Evolutionary conservation across 2,329 filamentous ascomycete species (phyloP), one percentile per base, ranked within the genome.

Genomic region (Hymenoscyphus albidus): DNA sequence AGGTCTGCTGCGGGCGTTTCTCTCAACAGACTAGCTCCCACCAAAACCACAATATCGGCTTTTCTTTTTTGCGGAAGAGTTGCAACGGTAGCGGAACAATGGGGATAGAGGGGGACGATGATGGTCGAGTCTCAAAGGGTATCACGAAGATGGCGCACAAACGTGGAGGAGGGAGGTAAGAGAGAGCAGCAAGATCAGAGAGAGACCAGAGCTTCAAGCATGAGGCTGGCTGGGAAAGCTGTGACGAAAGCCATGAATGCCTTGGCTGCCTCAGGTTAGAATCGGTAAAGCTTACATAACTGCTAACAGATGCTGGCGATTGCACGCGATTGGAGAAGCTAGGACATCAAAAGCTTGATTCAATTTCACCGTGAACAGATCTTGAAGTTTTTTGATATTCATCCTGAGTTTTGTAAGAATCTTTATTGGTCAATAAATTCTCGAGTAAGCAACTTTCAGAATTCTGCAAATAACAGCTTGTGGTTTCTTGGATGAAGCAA

Each of bases 171-270:
- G 18, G 44, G 48, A 54, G 48, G 48, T 22, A 12, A 12, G 18
- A 13, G 18, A 27, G 18, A 13, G 22, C 5, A 27, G 18, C 22
- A 54, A 54, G 48, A 22, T 54, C 48, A 54, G 48, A 54, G 48
- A 54, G 48, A 54, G 48, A 22, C 13, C 48, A 18, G 22, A 54
- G 48, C 48, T 54, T 35, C 48, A 54, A 54, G 48, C 48, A 54
- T 54, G 48, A 54, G 48, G 48, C 48, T 54, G 48, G 48, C 48
- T 54, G 48, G 48, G 48, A 54, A 54, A 54, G 13, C 48, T 54
- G 48, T 44, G 48, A 54, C 48, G 48, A 54, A 35, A 22, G 44
- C 22, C 5, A 54, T 54, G 12, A 10, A 18, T 22, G 35, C 35
- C 35, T 35, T 35, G 35, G 35, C 5, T 54, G 48, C 48, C 48